A percentile compares a stretch with the other conserved stretches of the same genome.
These are phyloP conservation scores for Metschnikowia lachancei DNA, from an alignment of 805 yeast species.

Conservation along the genomic window DNA sequence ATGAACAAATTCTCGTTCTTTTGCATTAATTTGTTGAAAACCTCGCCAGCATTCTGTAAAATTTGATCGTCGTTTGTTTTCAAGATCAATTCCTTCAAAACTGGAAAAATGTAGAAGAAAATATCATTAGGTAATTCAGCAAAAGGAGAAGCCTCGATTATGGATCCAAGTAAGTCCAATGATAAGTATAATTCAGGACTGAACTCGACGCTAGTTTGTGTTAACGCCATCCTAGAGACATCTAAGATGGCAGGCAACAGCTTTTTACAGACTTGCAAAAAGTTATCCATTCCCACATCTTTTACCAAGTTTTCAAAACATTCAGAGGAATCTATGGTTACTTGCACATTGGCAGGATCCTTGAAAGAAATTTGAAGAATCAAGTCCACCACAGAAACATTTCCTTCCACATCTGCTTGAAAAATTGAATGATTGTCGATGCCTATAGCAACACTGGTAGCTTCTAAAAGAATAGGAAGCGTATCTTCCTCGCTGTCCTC, in stretches of 20 bases:
- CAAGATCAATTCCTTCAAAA: slow-evolving; percentile 39
- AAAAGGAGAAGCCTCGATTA: slow-evolving; percentile 46
- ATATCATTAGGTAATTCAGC: slow-evolving; percentile 37
- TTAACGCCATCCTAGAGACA: slow-evolving; percentile 30
- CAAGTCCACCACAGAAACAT: slow-evolving; percentile 47
- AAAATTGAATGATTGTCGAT: slow-evolving; percentile 30
- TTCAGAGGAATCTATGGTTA: slow-evolving; percentile 64
- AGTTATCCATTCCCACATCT: slow-evolving; percentile 44
- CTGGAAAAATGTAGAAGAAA: slow-evolving; percentile 44
- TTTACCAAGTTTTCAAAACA: slow-evolving; percentile 61
- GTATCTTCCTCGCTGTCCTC: slow-evolving; percentile 78
- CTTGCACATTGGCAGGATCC: slow-evolving; percentile 72
- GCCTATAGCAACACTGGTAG: slow-evolving; percentile 55
- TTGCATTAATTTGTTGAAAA: slow-evolving; percentile 58
- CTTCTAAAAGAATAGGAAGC: slow-evolving; percentile 67
- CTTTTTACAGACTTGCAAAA: slow-evolving; percentile 45
- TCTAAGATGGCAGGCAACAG: slow-evolving; percentile 52
- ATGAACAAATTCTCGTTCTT: slow-evolving; percentile 36
- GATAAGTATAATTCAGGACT: slow-evolving; percentile 58
- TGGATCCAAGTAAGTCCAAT: slow-evolving; percentile 53
- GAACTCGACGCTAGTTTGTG: slow-evolving; percentile 41
- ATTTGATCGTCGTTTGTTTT: slow-evolving; percentile 69
- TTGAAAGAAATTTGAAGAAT: slow-evolving; percentile 64
- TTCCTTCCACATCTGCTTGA: slow-evolving; percentile 14
- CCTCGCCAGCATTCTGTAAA: slow-evolving; percentile 73